These are phyloP conservation scores for Beauveria sp. DNA, from an alignment of 2,329 filamentous ascomycete genomes.

Conservation along the genomic window DNA sequence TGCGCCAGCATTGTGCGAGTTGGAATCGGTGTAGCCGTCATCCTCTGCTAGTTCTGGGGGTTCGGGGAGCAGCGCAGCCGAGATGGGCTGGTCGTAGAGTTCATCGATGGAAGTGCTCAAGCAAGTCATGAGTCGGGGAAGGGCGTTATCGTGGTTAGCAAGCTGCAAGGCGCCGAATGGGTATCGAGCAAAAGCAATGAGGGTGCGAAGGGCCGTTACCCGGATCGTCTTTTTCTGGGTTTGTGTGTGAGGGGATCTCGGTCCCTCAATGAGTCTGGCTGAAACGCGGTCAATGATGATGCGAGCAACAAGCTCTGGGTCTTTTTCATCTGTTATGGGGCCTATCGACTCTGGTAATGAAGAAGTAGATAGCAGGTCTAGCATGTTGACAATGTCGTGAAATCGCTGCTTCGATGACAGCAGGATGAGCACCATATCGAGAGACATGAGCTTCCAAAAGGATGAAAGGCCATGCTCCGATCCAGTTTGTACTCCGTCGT, in stretches of 20 bases:
- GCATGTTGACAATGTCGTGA: conserved; percentile 54
- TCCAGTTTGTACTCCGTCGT: conserved; percentile 22
- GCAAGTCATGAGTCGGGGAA: conserved; percentile 68
- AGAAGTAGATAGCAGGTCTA: conserved; percentile 61
- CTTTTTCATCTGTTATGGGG: conserved; percentile 44
- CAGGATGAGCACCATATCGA: conserved; percentile 59
- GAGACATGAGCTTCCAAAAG: conserved; percentile 63
- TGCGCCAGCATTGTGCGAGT: not conserved
- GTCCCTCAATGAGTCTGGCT: conserved; percentile 51
- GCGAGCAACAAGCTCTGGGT: conserved; percentile 34
- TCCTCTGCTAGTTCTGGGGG: not conserved
- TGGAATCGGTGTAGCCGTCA: not conserved
- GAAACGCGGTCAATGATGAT: conserved; percentile 56
- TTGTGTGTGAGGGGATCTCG: conserved; percentile 29
- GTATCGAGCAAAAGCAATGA: conserved; percentile 55
- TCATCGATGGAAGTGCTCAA: conserved; percentile 60
- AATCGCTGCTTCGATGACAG: conserved; percentile 60
- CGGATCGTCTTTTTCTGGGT: conserved; percentile 35
- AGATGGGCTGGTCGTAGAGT: conserved; percentile 53
- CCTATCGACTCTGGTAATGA: conserved; percentile 58
- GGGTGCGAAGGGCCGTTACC: conserved; percentile 42
- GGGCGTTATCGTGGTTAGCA: conserved; percentile 57
- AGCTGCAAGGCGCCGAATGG: conserved; percentile 58
- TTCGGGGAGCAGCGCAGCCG: conserved; percentile 1
- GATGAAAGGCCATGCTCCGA: conserved; percentile 25